Evolutionary conservation across 257 asterid species (phyloP), one percentile per base, ranked within the genome.

Genomic region (Ophiorrhiza pumila): DNA sequence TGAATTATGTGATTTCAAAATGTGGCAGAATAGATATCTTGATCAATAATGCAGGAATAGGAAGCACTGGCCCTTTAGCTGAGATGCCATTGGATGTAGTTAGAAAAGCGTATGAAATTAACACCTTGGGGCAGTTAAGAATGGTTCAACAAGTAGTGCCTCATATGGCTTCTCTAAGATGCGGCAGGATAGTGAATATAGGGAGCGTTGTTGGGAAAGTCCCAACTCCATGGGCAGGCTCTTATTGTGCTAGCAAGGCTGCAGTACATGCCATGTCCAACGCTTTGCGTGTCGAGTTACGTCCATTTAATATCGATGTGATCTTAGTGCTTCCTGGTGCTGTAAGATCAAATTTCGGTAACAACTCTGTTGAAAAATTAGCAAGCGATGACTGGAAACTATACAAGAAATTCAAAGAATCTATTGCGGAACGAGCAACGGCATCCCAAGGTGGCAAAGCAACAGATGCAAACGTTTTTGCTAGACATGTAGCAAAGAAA

Each of bases 181-280:
- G 78, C 0, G 97, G 96, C 27, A 72, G 29, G 10, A 85, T 91
- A 27, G 97, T 91, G 27, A 91, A 87, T 25, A 47, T 91, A 0
- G 96, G 96, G 65, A 91, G 96, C 18, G 76, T 91, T 3, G 96
- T 85, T 0, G 97, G 88, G 68, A 83, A 77, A 57, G 92, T 83
- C 37, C 87, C 97, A 0, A 87, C 97, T 1, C 96, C 97, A 0
- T 87, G 97, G 97, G 89, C 93, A 0, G 96, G 97, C 27, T 82
- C 97, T 2, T 91, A 91, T 43, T 89, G 93, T 17, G 90, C 97
- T 25, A 84, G 79, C 68, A 91, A 91, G 69, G 93, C 93, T 0
- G 90, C 89, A 0, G 86, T 87, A 22, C 90, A 86, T 42, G 90
- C 96, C 1, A 71, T 87, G 61, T 86, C 96, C 0, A 80, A 86